These are phyloP conservation scores for Candida morakotiae DNA, from an alignment of 805 yeast genomes.

Conservation along the genomic window DNA sequence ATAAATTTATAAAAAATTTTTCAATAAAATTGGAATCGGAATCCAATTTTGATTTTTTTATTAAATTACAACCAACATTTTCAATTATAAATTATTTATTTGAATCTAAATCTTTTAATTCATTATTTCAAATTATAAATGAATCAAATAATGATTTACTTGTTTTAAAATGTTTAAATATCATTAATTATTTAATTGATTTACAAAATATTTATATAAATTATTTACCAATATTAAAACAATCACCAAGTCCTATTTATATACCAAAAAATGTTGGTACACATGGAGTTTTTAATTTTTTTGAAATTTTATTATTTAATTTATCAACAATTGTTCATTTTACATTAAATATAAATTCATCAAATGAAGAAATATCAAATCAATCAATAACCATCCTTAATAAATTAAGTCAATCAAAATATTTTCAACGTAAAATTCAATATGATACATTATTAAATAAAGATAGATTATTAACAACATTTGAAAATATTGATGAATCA, in stretches of 20 bases:
- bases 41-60: slow-evolving; percentile 23
- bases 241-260: slow-evolving; percentile 28
- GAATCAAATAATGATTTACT: slow-evolving; percentile 21
- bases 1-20: slow-evolving; percentile 35
- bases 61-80: slow-evolving; percentile 69
- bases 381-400: slow-evolving; percentile 51
- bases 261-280: slow-evolving; percentile 46
- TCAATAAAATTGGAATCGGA: slow-evolving; percentile 19
- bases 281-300: slow-evolving; percentile 60
- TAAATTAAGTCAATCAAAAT: slow-evolving; percentile 43
- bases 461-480: slow-evolving; percentile 63
- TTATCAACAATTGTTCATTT: slow-evolving; percentile 70
- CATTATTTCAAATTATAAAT: slow-evolving; percentile 48
- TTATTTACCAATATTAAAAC: slow-evolving; percentile 47
- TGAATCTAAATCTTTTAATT: slow-evolving; percentile 50
- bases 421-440: slow-evolving; percentile 8
- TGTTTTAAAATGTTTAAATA: slow-evolving; percentile 28
- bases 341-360: slow-evolving; percentile 68
- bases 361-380: slow-evolving; percentile 47
- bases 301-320: slow-evolving; percentile 67
- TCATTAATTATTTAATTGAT: slow-evolving; percentile 44
- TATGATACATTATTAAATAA: slow-evolving; percentile 34
- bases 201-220: slow-evolving; percentile 59
- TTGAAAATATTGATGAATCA: slow-evolving; percentile 77
- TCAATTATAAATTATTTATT: slow-evolving; percentile 60